Conservation (phyloP, 129 eudicot genomes). For the Gnaphalium uliginosum region DNA sequence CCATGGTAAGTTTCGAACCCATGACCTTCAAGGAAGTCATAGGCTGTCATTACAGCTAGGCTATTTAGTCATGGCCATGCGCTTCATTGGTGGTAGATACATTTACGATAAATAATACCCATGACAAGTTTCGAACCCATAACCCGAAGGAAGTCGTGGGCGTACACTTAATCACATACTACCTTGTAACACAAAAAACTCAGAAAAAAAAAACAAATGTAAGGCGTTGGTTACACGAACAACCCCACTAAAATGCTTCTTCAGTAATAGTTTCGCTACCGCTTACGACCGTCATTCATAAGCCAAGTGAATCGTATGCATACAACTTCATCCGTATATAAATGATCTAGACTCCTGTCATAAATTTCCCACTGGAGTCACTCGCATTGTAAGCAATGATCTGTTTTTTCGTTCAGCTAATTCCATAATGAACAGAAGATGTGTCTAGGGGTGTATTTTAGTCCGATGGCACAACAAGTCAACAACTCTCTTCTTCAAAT, state of each 20-base stretch:
- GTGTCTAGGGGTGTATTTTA: not conserved
- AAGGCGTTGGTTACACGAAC: not conserved
- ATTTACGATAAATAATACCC: no score
- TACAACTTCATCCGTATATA: not conserved
- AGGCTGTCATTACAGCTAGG: no score
- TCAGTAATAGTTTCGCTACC: not conserved
- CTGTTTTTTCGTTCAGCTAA: not conserved
- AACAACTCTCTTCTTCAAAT: slow-evolving; percentile 7
- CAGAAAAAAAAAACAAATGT: not conserved
- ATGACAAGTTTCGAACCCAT: no score
- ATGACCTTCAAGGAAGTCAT: no score
- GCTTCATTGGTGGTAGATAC: no score
- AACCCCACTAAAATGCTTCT: slow-evolving; percentile 3
- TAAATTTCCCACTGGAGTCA: not conserved
- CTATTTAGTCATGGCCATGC: no score
- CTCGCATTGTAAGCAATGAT: not conserved
- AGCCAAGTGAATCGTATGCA: not conserved
- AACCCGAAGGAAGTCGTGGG: no score
- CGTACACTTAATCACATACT: not conserved
- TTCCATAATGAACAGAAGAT: not conserved
- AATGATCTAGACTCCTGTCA: not conserved
- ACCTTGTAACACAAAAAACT: not conserved
- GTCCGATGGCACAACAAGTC: not conserved
- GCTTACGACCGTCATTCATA: not conserved
- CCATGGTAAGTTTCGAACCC: no score